Percentiles rank a stretch among this genome's conserved stretches.
Evolutionary conservation across 257 asterid species (phyloP).

Genomic region (Petrea volubilis): DNA sequence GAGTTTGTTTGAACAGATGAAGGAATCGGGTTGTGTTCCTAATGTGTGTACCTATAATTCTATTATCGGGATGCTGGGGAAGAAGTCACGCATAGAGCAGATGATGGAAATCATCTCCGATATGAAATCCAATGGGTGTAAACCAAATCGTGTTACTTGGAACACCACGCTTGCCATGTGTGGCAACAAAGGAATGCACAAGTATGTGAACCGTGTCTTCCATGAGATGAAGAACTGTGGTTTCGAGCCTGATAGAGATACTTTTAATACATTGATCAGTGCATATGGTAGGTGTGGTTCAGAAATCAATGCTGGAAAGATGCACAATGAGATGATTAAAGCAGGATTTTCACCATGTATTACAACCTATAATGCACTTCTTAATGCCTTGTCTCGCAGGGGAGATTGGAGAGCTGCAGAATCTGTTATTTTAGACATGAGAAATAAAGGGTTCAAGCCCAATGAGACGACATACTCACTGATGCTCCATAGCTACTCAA

Average conservation of each 20-base stretch:
- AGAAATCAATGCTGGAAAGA: slow-evolving; percentile 63
- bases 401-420: slow-evolving; percentile 88
- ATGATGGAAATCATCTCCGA: slow-evolving; percentile 78
- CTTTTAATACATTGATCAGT: slow-evolving; percentile 84
- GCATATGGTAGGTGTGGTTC: slow-evolving; percentile 90
- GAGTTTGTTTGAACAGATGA: slow-evolving; percentile 69
- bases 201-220: slow-evolving; percentile 67
- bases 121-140: slow-evolving; percentile 82
- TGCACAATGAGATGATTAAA: slow-evolving; percentile 79
- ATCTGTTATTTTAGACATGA: slow-evolving; percentile 66
- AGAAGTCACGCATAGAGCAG: slow-evolving; percentile 75
- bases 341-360: slow-evolving; percentile 84
- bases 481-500: slow-evolving; percentile 86
- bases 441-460: slow-evolving; percentile 79
- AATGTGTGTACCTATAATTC: slow-evolving; percentile 89
- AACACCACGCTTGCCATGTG: slow-evolving; percentile 85
- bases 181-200: slow-evolving; percentile 83
- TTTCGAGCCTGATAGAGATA: slow-evolving; percentile 86
- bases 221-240: slow-evolving; percentile 89
- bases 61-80: slow-evolving; percentile 88
- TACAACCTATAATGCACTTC: slow-evolving; percentile 83
- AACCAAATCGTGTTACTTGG: slow-evolving; percentile 91
- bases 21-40: slow-evolving; percentile 90
- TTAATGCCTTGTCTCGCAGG: slow-evolving; percentile 79
- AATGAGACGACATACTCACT: slow-evolving; percentile 77